Base-by-base conservation (phyloP, 106 monocot species). In the Chionographis japonica region DNA sequence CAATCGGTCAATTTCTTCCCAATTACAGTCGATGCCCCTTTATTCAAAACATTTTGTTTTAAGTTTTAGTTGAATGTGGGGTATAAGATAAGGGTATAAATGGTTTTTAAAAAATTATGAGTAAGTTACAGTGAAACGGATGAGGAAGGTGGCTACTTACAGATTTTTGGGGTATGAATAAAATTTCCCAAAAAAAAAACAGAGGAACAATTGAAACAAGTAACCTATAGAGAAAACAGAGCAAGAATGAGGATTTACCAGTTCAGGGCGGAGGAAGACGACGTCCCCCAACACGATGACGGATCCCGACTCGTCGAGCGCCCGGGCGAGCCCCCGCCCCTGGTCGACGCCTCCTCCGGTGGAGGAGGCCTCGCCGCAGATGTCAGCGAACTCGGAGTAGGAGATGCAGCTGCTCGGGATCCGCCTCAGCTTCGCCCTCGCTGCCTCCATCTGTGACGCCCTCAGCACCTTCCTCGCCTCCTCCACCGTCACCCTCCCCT, bases 281-380 rank as follows among this genome's bases (percentile, higher is more conserved):
- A 81, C 58, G 69, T 83, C 66, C 12, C 94, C 83, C 4, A 94
- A 52, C 43, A 88, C 78, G 72, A 94, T 77, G 13, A 94, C 94
- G 40, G 68, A 71, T 9, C 94, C 90, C 40, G 87, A 82, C 8
- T 85, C 78, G 67, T 94, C 94, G 70, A 94, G 71, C 15, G 78
- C 64, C 39, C 63, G 66, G 4, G 83, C 90, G 11, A 94, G 63
- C 35, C 39, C 74, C 27, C 18, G 54, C 9, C 67, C 85, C 35
- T 85, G 76, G 1, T 73, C 65, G 0, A 66, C 66, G 9, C 80
- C 80, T 27, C 27, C 27, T 27, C 27, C 27, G 27, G 27, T 27
- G 27, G 27, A 27, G 39, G 70, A 52, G 4, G 57, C 77, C 14
- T 80, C 80, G 39, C 72, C 41, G 74, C 94, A 90, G 35, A 94